phyloP scores from a whole-genome alignment of 2,329 filamentous ascomycete species.

The Sphaerostilbella broomeana region DNA sequence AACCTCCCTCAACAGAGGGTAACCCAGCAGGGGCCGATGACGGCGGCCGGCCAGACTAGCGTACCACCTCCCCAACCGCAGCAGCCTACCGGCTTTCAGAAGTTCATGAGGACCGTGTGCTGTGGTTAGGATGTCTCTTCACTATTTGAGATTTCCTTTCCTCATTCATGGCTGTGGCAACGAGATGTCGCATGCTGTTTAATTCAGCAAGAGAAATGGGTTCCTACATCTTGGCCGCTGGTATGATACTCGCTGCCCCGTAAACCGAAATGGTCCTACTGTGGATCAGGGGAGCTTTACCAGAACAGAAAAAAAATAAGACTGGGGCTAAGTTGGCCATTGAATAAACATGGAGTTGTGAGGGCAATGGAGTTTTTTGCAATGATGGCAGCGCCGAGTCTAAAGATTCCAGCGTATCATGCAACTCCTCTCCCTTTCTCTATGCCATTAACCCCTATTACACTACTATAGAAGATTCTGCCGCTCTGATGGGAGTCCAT shows the following conservation, averaged over 20 bases:
- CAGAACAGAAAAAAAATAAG: not conserved
- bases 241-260: conserved; percentile 1
- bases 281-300: conserved; percentile 3
- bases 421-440: conserved; percentile 6
- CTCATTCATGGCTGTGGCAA: conserved; percentile 8
- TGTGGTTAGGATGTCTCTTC: conserved; percentile 56
- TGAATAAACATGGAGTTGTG: not conserved
- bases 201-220: conserved; percentile 9
- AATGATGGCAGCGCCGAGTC: conserved; percentile 2
- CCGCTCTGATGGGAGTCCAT: conserved; percentile 16
- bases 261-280: too few relatives aligned
- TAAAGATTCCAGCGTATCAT: conserved; percentile 10
- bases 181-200: conserved; percentile 6
- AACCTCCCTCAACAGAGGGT: conserved; percentile 67
- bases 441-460: conserved; percentile 16
- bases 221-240: conserved; percentile 2
- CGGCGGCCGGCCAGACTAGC: conserved; percentile 45
- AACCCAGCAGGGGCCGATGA: conserved; percentile 54
- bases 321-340: not conserved
- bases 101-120: conserved; percentile 87
- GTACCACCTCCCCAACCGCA: conserved; percentile 57
- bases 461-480: conserved; percentile 20
- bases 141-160: conserved; percentile 24
- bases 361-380: conserved; percentile 5
- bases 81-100: conserved; percentile 75